These are phyloP conservation scores for Starmerella stigmatis DNA, from an alignment of 805 yeast genomes.

Conservation along the genomic window DNA sequence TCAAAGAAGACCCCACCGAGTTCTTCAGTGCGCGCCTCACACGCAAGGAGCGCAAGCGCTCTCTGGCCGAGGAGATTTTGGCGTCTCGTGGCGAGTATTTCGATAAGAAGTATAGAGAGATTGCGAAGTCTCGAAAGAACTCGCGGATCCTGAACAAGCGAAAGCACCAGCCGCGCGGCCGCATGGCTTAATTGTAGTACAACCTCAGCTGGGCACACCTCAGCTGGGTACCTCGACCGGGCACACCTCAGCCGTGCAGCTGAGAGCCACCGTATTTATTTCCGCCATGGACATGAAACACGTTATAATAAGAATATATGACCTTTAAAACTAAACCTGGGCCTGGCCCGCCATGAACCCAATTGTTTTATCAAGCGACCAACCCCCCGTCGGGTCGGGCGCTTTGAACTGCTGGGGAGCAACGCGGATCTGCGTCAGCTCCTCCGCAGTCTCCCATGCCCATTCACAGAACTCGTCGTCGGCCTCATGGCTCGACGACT, in stretches of 20 bases:
- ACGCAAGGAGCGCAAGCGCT: slow-evolving; percentile 61
- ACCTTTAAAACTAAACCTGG: not conserved
- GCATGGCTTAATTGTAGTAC: slow-evolving; percentile 2
- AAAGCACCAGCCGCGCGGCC: slow-evolving; percentile 36
- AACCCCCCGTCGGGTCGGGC: slow-evolving; percentile 15
- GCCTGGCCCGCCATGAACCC: slow-evolving; percentile 22
- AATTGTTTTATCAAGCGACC: slow-evolving; percentile 22
- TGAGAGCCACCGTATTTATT: slow-evolving; percentile 3
- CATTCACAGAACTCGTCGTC: slow-evolving; percentile 56
- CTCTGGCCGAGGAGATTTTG: slow-evolving; percentile 73
- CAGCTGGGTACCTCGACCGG: too few species aligned
- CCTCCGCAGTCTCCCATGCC: slow-evolving; percentile 49
- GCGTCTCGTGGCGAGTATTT: slow-evolving; percentile 55
- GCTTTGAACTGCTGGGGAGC: slow-evolving; percentile 22
- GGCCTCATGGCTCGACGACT: slow-evolving; percentile 29
- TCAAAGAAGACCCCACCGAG: slow-evolving; percentile 73
- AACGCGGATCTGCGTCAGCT: slow-evolving; percentile 33
- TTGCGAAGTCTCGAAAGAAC: slow-evolving; percentile 51
- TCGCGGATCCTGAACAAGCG: slow-evolving; percentile 44
- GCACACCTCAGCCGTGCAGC: too few species aligned
- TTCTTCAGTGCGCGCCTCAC: slow-evolving; percentile 57
- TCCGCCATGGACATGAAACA: not conserved
- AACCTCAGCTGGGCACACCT: not conserved
- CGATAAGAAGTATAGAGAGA: slow-evolving; percentile 72
- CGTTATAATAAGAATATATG: not conserved